Base-by-base conservation (phyloP, 192 early-diverging fungal species). In the Cladochytrium replicatum region DNA sequence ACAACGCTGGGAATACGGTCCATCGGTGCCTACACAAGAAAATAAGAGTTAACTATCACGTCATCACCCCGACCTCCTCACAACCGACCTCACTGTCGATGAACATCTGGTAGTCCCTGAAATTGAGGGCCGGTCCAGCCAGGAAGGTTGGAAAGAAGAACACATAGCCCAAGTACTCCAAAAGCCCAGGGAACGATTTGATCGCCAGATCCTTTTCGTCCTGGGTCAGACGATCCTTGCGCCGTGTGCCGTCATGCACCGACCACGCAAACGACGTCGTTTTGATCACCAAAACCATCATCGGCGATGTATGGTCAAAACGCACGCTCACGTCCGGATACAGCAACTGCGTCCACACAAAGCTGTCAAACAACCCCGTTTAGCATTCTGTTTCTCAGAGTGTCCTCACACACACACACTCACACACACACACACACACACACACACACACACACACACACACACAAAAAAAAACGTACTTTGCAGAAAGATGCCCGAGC, bases 251-350 rank as follows among this genome's bases (percentile, higher is more conserved):
- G 54, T 96, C 92, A 53, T 77, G 69, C 7, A 88, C 75, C 41
- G 77, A 80, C 66, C 85, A 96, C 0, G 88, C 89, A 68, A 87
- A 88, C 6, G 83, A 81, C 15, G 89, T 87, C 32, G 91, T 58
- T 55, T 93, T 93, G 49, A 93, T 92, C n/a, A 89, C 83, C 41
- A 93, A 65, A 21, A 95, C 76, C 94, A 98, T 98, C 63, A 91
- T 85, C 1, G 90, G 87, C 8, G 88, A 86, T 6, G 94, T 88
- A 46, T 85, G 71, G 67, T 98, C 92, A 57, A 89, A 74, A 17
- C 63, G 60, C 11, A 72, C 75, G 45, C 72, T 62, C 8, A 61
- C 58, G 7, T 60, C 54, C n/a, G n/a, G n/a, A 42, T 68, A 13
- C 27, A 54, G 37, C 9, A 67, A 7, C 31, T 67, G 63, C 11